Percentiles rank a stretch among this genome's conserved stretches.
Conservation (phyloP, 805 yeast species). For the Suhomyces sp. region DNA sequence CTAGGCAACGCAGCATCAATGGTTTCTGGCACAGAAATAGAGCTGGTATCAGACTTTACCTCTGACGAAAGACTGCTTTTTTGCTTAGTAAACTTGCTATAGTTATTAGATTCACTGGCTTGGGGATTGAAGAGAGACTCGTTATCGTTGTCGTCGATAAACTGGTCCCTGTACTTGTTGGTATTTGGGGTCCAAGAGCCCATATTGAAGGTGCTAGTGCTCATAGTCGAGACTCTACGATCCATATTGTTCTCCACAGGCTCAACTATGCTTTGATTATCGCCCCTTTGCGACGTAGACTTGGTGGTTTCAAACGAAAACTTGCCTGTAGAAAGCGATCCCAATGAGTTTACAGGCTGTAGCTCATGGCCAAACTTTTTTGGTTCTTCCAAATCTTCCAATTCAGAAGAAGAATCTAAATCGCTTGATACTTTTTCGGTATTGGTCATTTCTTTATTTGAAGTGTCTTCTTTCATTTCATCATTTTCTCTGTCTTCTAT, state of each 20-base stretch:
- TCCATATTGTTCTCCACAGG: neutral
- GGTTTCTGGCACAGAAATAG: conserved; percentile 40
- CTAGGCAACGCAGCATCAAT: conserved; percentile 38
- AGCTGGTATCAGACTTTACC: conserved; percentile 20
- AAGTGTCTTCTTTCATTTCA: neutral
- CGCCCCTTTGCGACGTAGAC: conserved; percentile 1
- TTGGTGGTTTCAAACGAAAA: conserved; percentile 13
- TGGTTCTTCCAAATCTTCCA: neutral
- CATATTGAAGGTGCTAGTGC: conserved; percentile 37
- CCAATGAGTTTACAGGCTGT: conserved; percentile 12
- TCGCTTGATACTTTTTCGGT: too few species aligned
- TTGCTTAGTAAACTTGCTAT: conserved; percentile 32
- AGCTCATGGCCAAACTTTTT: conserved; percentile 4
- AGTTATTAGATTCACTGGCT: conserved; percentile 16
- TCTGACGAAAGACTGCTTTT: conserved; percentile 18
- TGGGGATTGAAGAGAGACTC: conserved; percentile 28
- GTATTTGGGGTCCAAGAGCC: conserved; percentile 64
- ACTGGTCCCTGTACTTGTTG: conserved; percentile 45
- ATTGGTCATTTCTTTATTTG: neutral
- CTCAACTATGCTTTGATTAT: neutral
- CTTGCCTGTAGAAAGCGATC: conserved; percentile 18
- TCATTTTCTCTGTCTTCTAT: neutral
- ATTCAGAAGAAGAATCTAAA: neutral
- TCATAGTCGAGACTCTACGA: conserved; percentile 35
- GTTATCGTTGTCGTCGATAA: conserved; percentile 43